Percentiles rank a stretch among this genome's conserved stretches.
These are phyloP conservation scores for Termitomyces sp. DNA, from an alignment of 1,284 basidiomycete species.

Conservation along the genomic window DNA sequence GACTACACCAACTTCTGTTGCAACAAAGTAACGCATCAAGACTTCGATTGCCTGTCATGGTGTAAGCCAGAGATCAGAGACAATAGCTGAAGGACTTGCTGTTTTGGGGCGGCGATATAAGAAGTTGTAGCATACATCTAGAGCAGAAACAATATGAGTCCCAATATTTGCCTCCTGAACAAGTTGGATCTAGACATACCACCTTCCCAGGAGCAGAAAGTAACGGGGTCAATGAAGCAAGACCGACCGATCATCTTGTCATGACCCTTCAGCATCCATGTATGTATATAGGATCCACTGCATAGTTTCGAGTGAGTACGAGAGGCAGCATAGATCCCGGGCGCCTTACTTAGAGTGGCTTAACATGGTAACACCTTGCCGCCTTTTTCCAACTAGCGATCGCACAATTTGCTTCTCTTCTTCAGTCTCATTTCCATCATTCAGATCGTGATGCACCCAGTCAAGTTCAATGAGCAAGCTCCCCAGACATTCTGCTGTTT, in stretches of 20 bases:
- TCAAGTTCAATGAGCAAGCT: slow-evolving; percentile 57
- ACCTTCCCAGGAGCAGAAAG: slow-evolving; percentile 89
- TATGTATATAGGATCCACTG: slow-evolving; percentile 72
- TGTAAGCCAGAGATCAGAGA: slow-evolving; percentile 5
- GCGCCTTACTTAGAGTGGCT: slow-evolving; percentile 81
- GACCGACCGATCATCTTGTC: slow-evolving; percentile 68
- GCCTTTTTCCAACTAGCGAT: slow-evolving; percentile 17
- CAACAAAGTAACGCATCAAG: slow-evolving; percentile 82
- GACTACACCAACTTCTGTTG: slow-evolving; percentile 80
- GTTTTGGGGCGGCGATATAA: slow-evolving; percentile 64
- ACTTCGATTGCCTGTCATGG: slow-evolving; percentile 62
- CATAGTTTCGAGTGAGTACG: slow-evolving; percentile 6
- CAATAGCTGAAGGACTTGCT: slow-evolving; percentile 32
- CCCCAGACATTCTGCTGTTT: slow-evolving; percentile 57
- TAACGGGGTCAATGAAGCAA: slow-evolving; percentile 86
- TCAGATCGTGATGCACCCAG: slow-evolving; percentile 43
- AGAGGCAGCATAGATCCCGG: neutral
- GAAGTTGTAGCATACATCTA: slow-evolving; percentile 87
- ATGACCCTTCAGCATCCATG: slow-evolving; percentile 80
- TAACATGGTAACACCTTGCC: slow-evolving; percentile 65
- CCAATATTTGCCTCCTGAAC: neutral
- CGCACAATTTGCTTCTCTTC: slow-evolving; percentile 23
- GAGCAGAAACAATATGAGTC: slow-evolving; percentile 7
- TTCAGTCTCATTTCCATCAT: slow-evolving; percentile 17
- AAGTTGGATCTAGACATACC: slow-evolving; percentile 35